These are phyloP conservation scores for Suillus fuscotomentosus DNA, from an alignment of 768 basidiomycete species.

Conservation along the genomic window DNA sequence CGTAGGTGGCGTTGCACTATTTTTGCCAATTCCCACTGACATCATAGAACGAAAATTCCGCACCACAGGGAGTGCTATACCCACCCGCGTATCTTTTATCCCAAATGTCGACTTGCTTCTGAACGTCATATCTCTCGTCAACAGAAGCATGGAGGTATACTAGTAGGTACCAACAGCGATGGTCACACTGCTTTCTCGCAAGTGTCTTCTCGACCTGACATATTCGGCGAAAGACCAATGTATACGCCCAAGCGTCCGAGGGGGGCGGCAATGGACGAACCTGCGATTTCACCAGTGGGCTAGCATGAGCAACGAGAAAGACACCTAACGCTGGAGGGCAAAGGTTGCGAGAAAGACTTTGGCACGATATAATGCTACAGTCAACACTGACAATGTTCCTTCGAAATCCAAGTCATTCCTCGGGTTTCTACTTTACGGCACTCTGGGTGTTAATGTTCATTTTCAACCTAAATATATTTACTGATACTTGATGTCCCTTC, in stretches of 20 bases:
- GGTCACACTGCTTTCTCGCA: not conserved
- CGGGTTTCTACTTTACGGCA: not conserved
- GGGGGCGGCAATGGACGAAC: not conserved
- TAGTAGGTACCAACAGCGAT: not conserved
- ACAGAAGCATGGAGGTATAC: not conserved
- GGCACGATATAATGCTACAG: not conserved
- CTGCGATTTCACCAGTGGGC: conserved; percentile 1
- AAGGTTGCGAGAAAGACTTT: not conserved
- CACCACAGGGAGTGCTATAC: not conserved
- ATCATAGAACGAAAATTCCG: conserved; percentile 1
- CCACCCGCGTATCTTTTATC: conserved; percentile 2
- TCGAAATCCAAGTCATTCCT: not conserved
- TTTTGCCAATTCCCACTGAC: conserved; percentile 8
- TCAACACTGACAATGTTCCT: not conserved
- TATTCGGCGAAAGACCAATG: not conserved
- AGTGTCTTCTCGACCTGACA: not conserved
- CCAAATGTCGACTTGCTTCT: not conserved
- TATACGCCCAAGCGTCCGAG: not conserved
- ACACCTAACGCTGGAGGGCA: not conserved
- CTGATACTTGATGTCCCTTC: not conserved
- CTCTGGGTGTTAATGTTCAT: not conserved
- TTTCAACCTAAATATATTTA: not conserved
- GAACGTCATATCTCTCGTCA: not conserved
- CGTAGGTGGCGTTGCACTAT: conserved; percentile 3
- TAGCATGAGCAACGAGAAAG: conserved; percentile 2